A percentile compares a stretch with the other conserved stretches of the same genome.
phyloP scores from a whole-genome alignment of 495 filamentous ascomycete genomes.

The Penicillium paradoxum region DNA sequence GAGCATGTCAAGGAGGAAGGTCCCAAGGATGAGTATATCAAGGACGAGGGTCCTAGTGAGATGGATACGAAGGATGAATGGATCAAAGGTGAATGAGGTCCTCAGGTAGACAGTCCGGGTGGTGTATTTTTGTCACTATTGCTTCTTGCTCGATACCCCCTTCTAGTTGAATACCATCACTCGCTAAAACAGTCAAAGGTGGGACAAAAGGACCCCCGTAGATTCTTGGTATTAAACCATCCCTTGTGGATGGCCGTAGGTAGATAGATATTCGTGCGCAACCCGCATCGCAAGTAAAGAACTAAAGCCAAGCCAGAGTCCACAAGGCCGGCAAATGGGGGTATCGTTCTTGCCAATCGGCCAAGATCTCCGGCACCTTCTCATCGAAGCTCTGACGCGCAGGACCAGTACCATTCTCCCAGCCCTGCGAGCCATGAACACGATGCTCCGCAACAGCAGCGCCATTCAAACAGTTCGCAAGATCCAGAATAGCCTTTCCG shows the following conservation, averaged over 20 bases:
- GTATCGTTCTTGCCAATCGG: conserved; percentile 94
- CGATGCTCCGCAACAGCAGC: conserved; percentile 73
- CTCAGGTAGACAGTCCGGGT: background rate
- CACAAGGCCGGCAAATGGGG: conserved; percentile 85
- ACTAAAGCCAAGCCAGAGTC: conserved; percentile 91
- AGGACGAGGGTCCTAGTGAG: background rate
- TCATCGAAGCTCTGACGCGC: conserved; percentile 81
- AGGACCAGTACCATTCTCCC: conserved; percentile 62
- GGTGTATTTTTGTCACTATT: background rate
- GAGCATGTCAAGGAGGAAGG: background rate
- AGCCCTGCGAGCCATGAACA: conserved; percentile 54
- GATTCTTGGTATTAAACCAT: background rate
- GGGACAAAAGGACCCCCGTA: background rate
- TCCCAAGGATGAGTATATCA: background rate
- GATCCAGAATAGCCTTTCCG: conserved; percentile 85
- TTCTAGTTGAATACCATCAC: background rate
- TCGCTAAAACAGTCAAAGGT: background rate
- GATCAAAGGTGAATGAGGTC: background rate
- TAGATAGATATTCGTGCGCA: background rate
- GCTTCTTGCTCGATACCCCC: conserved; percentile 1
- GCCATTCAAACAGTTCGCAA: conserved; percentile 82
- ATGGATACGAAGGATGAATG: background rate
- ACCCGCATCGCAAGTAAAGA: background rate
- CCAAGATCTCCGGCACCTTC: conserved; percentile 85
- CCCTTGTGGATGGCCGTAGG: background rate